phyloP scores from a whole-genome alignment of 1,139 yeast genomes.

The Lodderomyces jiufengensis region DNA sequence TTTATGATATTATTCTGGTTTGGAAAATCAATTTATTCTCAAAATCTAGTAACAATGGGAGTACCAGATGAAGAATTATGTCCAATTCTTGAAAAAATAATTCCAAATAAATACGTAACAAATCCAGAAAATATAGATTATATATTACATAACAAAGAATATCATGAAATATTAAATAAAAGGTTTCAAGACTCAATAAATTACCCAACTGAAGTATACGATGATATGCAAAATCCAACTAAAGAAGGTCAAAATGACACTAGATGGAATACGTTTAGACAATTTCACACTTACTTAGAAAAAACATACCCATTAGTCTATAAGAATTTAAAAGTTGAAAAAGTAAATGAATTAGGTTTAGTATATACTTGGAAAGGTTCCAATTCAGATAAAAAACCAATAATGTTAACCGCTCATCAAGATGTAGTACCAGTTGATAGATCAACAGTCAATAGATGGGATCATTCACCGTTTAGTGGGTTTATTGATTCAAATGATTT shows the following conservation, averaged over 20 bases:
- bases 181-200: constrained; percentile 53
- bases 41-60: too few species aligned
- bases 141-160: constrained; percentile 35
- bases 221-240: constrained; percentile 35
- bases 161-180: constrained; percentile 35
- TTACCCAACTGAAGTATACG: constrained; percentile 61
- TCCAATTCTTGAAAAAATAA: constrained; percentile 31
- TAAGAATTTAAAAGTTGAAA: constrained; percentile 27
- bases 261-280: constrained; percentile 28
- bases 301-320: constrained; percentile 34
- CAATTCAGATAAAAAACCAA: constrained; percentile 28
- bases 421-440: constrained; percentile 50
- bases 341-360: constrained; percentile 30
- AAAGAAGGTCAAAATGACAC: constrained; percentile 26
- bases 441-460: constrained; percentile 40
- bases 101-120: constrained; percentile 24
- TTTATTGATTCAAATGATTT: constrained; percentile 28
- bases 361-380: constrained; percentile 38
- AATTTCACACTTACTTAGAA: constrained; percentile 28
- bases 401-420: constrained; percentile 46
- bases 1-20: too few species aligned
- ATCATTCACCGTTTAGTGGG: constrained; percentile 42
- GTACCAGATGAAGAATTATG: constrained; percentile 15
- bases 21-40: too few species aligned
- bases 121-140: constrained; percentile 21